Evolutionary conservation across 768 basidiomycete genomes (phyloP).

Genomic region (Hebeloma cylindrosporum): DNA sequence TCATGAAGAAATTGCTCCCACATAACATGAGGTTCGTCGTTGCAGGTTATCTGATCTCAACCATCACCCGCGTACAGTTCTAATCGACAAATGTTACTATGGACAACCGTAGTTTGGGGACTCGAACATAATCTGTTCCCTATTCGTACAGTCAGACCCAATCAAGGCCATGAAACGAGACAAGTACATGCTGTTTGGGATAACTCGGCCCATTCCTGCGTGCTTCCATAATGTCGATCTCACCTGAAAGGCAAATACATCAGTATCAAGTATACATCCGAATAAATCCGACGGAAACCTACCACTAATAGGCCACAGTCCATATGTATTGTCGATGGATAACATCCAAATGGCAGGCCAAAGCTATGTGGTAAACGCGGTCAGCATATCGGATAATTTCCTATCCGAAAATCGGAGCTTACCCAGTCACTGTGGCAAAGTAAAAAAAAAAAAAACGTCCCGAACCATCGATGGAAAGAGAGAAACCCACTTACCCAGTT

Average conservation of each 20-base stretch:
- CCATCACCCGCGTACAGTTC: too few relatives aligned
- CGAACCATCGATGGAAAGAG: too few relatives aligned
- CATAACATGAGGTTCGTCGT: too few relatives aligned
- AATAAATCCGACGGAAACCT: slow-evolving; percentile 30
- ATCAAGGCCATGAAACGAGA: background rate
- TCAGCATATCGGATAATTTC: background rate
- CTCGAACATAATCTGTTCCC: slow-evolving; percentile 65
- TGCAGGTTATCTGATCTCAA: too few relatives aligned
- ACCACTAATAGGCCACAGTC: slow-evolving; percentile 67
- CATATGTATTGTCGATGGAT: slow-evolving; percentile 68
- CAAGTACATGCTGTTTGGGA: slow-evolving; percentile 47
- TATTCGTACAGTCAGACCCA: slow-evolving; percentile 23
- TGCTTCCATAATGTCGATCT: slow-evolving; percentile 78
- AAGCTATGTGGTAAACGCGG: slow-evolving; percentile 34
- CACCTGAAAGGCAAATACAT: slow-evolving; percentile 39
- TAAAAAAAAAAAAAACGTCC: slow-evolving; percentile 9
- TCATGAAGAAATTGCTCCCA: too few relatives aligned
- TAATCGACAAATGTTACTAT: too few relatives aligned
- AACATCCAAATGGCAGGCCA: slow-evolving; percentile 90
- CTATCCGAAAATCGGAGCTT: slow-evolving; percentile 20
- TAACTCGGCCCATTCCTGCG: slow-evolving; percentile 73
- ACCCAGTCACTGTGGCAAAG: slow-evolving; percentile 54
- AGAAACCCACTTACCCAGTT: slow-evolving; percentile 50
- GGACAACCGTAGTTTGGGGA: too few relatives aligned
- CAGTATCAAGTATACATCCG: too few relatives aligned